Conservation (phyloP, 139 green algal species). For the Chlorella sorokiniana region DNA sequence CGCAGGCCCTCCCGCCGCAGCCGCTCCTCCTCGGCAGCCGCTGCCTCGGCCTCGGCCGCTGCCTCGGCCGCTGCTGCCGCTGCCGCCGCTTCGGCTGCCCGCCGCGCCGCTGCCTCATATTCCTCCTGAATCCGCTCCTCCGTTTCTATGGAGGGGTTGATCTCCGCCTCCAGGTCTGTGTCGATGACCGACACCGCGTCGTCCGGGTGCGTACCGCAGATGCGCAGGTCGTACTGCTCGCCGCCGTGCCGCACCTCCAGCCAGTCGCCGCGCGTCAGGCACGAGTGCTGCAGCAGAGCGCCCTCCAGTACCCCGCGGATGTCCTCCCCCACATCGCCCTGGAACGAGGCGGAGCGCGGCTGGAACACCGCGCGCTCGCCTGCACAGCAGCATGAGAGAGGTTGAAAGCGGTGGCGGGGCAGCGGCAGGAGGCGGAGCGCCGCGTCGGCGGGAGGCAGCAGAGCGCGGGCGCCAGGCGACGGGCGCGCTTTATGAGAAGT, state of each 20-base stretch:
- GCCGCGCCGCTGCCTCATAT: conserved; percentile 26
- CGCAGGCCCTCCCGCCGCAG: conserved; percentile 24
- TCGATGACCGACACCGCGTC: conserved; percentile 11
- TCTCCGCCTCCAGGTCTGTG: conserved; percentile 78
- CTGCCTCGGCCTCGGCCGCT: conserved; percentile 32
- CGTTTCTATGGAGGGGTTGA: conserved; percentile 76
- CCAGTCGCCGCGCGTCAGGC: conserved; percentile 72
- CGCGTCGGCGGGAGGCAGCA: neutral
- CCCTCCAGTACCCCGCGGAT: conserved; percentile 60
- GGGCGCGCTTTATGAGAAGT: neutral
- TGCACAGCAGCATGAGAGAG: conserved; percentile 17
- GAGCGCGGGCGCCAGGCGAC: neutral
- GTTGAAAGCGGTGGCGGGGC: neutral
- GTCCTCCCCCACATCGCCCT: conserved; percentile 56
- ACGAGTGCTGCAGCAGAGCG: conserved; percentile 52
- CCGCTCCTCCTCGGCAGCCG: conserved; percentile 23
- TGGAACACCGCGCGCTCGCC: conserved; percentile 62
- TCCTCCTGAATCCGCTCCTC: conserved; percentile 58
- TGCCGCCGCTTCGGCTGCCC: conserved; percentile 12
- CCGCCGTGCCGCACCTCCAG: conserved; percentile 54
- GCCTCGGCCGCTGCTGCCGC: conserved; percentile 22
- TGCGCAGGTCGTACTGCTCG: conserved; percentile 46
- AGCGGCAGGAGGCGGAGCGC: neutral
- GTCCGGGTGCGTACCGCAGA: conserved; percentile 68
- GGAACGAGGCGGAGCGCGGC: conserved; percentile 68